phyloP scores from a whole-genome alignment of 192 early-diverging fungal genomes.

The Mortierella hygrophila region DNA sequence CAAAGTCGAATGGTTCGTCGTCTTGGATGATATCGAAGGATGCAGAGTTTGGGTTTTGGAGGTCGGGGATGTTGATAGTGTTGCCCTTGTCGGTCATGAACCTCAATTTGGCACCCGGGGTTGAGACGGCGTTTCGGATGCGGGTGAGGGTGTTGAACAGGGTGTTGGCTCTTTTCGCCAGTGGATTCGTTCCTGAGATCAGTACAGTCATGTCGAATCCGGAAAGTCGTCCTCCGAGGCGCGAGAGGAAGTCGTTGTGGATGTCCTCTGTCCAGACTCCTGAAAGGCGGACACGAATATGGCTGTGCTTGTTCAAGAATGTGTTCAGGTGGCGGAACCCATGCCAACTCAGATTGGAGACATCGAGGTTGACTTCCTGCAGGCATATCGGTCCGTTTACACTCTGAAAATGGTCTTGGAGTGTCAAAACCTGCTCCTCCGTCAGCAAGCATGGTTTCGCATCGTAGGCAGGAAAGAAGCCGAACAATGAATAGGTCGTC shows the following conservation, averaged over 20 bases:
- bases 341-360: background rate
- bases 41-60: background rate
- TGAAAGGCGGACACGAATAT: background rate
- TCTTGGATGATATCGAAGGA: background rate
- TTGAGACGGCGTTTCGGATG: background rate
- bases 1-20: background rate
- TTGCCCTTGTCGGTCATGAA: background rate
- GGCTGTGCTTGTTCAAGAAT: background rate
- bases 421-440: background rate
- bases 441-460: background rate
- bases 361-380: background rate
- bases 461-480: background rate
- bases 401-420: background rate
- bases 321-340: background rate
- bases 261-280: background rate
- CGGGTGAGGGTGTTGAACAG: background rate
- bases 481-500: background rate
- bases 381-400: background rate
- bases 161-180: background rate
- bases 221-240: background rate
- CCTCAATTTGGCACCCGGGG: background rate
- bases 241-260: background rate
- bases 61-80: background rate
- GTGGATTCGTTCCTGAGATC: background rate
- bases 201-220: background rate